A percentile compares a stretch with the other conserved stretches of the same genome.
These are phyloP conservation scores for Starmerella stigmatis DNA, from an alignment of 805 yeast genomes.

Conservation along the genomic window DNA sequence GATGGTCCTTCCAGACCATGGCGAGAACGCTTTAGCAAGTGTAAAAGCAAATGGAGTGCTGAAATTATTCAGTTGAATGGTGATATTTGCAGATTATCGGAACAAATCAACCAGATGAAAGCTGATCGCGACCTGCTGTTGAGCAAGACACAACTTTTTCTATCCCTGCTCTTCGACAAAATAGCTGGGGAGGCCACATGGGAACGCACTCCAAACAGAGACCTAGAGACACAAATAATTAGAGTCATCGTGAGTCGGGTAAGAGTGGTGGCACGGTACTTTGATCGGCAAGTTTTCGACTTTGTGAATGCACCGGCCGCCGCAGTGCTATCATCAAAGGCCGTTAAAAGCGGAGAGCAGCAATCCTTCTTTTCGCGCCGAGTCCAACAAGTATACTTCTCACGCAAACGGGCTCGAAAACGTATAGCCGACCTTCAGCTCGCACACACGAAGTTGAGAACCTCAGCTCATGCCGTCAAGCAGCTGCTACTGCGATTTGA, in stretches of 20 bases:
- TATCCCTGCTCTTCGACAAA: slow-evolving; percentile 12
- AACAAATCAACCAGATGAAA: neutral
- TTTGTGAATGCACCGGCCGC: neutral
- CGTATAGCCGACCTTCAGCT: neutral
- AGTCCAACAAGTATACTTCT: neutral
- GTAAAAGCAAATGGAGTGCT: neutral
- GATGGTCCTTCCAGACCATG: too few relatives aligned
- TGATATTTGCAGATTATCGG: neutral
- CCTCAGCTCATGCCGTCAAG: neutral
- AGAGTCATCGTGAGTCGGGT: slow-evolving; percentile 6
- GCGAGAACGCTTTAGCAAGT: neutral
- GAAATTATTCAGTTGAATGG: slow-evolving; percentile 1
- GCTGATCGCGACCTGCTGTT: neutral
- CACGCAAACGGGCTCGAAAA: slow-evolving; percentile 1
- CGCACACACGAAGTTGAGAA: neutral
- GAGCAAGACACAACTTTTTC: slow-evolving; percentile 6
- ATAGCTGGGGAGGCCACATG: slow-evolving; percentile 5
- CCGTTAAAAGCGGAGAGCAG: too few relatives aligned
- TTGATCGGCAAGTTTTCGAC: neutral
- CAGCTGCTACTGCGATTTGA: slow-evolving; percentile 9
- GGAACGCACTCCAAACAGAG: too few relatives aligned
- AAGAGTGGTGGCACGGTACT: slow-evolving; percentile 8
- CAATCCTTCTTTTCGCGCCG: too few relatives aligned
- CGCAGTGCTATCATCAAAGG: neutral
- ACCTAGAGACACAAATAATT: neutral